Evolutionary conservation across 163 green algal genomes (phyloP), one percentile per base, ranked within the genome.

Genomic region (Chlorella variabilis): DNA sequence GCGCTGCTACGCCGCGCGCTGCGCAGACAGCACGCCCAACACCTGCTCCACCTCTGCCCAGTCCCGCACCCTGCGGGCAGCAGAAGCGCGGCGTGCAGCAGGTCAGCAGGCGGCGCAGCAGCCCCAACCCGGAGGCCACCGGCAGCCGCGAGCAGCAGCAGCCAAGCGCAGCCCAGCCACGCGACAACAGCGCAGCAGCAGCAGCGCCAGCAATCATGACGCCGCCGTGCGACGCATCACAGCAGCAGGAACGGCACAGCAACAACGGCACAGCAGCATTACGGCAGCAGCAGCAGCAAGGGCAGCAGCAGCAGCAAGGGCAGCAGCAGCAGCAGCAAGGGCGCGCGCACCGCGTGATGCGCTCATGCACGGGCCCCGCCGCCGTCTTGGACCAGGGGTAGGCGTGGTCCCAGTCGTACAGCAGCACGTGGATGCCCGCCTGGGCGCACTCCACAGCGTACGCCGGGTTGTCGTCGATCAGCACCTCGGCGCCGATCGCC

Each of bases 401-500:
- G n/a, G 38, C 77, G 1, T 83, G 61, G 17, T 95, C 41, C 92
- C 93, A 98, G 88, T 99, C 94, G 81, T 97, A 99, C 62, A 99
- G 89, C 70, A 99, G 88, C 56, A 98, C 96, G 38, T 94, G 69
- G 42, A 98, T 94, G 59, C 96, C 96, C 29, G 85, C 90, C 68
- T 87, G 77, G 27, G 96, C 96, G 77, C 96, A 98, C 81, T 99
- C 96, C 66, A 92, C 49, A 5, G 96, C 96, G 85, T 99, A 99
- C 34, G 74, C 66, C 0, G 94, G 94, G 88, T 99, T 99, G 87
- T 99, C 96, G 85, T 99, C 96, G 39, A 99, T 96, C 0, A 99
- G 87, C 25, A 98, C 92, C 36, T 93, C 79, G 0, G 94, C 95
- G 33, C 93, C 94, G 13, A 98, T 93, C n/a, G 88, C 88, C 65